Conservation (phyloP, 2,329 filamentous ascomycete species). For the Penicillium sp. region DNA sequence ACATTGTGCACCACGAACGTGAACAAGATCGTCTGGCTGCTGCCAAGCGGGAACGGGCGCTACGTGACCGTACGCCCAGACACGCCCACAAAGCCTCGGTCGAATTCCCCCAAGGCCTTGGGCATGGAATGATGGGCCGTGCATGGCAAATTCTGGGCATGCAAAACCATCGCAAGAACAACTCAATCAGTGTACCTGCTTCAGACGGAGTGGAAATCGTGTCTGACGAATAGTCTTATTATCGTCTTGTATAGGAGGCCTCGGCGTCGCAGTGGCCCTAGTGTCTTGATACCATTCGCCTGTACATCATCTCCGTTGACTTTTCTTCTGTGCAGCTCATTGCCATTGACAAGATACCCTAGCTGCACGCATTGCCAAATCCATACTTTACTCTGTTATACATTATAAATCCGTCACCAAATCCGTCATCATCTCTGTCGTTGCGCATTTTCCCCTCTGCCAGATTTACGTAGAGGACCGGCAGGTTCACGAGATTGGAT, state of each 20-base stretch:
- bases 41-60: constrained; percentile 32
- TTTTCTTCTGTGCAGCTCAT: constrained; percentile 9
- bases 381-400: background rate
- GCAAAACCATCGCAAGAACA: constrained; percentile 32
- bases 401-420: background rate
- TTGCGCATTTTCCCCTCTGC: no score
- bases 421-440: no score
- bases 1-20: constrained; percentile 38
- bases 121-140: constrained; percentile 42
- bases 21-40: constrained; percentile 37
- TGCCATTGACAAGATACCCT: constrained; percentile 15
- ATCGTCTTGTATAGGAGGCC: background rate
- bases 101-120: constrained; percentile 32
- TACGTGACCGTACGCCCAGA: constrained; percentile 28
- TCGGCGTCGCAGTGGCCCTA: background rate
- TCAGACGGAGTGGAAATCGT: constrained; percentile 21
- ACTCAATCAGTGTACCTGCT: constrained; percentile 10
- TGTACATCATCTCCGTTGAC: constrained; percentile 2
- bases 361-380: constrained; percentile 9
- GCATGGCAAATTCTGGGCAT: constrained; percentile 44
- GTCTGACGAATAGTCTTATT: constrained; percentile 10
- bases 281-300: background rate
- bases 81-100: constrained; percentile 30
- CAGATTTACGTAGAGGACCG: no score
- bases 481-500: no score